Evolutionary conservation across 1,284 basidiomycete genomes (phyloP), one percentile per base, ranked within the genome.

Genomic region (Cerrena zonata): DNA sequence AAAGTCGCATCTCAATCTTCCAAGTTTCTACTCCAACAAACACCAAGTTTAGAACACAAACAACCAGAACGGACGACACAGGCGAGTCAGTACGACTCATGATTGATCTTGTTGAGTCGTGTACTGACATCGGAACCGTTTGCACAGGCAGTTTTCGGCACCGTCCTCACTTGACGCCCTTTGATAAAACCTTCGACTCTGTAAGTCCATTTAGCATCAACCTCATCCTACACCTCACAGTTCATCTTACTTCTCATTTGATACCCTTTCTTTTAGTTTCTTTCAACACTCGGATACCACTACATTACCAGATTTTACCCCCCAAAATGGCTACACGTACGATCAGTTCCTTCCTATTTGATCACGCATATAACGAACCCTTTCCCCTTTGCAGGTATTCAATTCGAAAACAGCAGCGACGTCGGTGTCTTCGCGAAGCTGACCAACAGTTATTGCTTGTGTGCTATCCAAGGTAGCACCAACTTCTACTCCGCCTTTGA

Each of bases 401-500:
- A 92, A 74, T 99, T 97, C 66, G 94, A 99, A 76, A 97, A 97
- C 76, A 94, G 86, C 71, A 93, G 89, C 72, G 94, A 98, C 65
- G 85, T 98, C 61, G 92, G 94, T 64, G 92, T 95, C 43, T 94
- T 94, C 73, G 75, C 91, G 64, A 96, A 91, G 75, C 82, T 94
- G 63, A 98, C 95, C 64, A 98, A 99, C 78, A 88, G 83, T 66
- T 96, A 94, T 79, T 95, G 93, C 71, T 82, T 96, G 47, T 83
- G 84, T 61, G 91, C 93, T 51, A 84, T 96, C 61, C 91, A 93
- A 64, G 95, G 94, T 63, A 94, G 92, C 67, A 88, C 93, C 61
- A 99, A 99, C 76, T 99, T 99, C 65, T 97, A 96, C 79, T 95
- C 93, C 25, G 88, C 91, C 26, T 99, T 98, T 66, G 94, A 99